Evolutionary conservation across 2,329 filamentous ascomycete genomes (phyloP), one percentile per base, ranked within the genome.

Genomic region (Fusarium sp.): DNA sequence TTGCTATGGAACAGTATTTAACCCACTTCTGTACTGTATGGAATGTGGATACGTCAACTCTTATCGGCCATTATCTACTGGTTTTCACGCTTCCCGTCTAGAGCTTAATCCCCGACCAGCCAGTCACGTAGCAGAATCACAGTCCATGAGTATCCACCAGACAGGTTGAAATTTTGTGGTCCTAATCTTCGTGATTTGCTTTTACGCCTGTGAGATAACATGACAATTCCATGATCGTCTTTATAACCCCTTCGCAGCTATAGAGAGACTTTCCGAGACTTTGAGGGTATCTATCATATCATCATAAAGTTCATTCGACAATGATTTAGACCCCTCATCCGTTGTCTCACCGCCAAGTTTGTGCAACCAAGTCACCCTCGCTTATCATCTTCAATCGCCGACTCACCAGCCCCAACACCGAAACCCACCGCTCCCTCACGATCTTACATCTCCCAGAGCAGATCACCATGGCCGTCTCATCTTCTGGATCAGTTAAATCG

Each of bases 301-400:
- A 50, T 30, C 24, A 30, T 30, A 26, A 7, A 10, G 32, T 20
- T 51, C 24, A n/a, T 15, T 0, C 0, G 3, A 23, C 19, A 42
- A 23, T 28, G n/a, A 53, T 19, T 36, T 42, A n/a, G 1, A 4
- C 19, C 0, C 24, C 28, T n/a, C 19, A 47, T 6, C n/a, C 38
- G n/a, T 6, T 19, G 19, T 9, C 38, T 20, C n/a, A 23, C 38
- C 34, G 32, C 43, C n/a, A n/a, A 38, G 24, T 38, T 56, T 30
- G 32, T 60, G 12, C 24, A 23, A 45, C 34, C 40, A 19, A 42
- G 24, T 28, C 32, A 30, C 32, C 21, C 17, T 43, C 28, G 24
- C 38, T 26, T 28, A 34, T 40, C 36, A 40, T n/a, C 7, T 62
- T 62, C 48, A 56, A 62, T 62, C 59, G 59, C 59, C 59, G 59